Base-by-base conservation (phyloP, 768 basidiomycete species). In the Lenzites betulinus region DNA sequence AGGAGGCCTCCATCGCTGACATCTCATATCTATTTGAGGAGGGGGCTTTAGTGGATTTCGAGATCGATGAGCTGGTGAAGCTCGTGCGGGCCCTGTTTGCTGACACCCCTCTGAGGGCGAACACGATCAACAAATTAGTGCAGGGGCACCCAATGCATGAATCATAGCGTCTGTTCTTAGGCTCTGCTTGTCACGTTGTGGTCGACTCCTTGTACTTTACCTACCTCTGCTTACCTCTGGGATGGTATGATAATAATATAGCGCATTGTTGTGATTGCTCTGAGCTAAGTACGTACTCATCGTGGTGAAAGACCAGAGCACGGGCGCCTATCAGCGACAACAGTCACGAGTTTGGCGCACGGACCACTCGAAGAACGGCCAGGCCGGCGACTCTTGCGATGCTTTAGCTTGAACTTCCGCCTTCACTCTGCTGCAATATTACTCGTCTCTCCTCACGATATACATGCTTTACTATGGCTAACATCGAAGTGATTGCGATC, bases 1-100 rank as follows among this genome's bases (percentile, higher is more conserved):
- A 95, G 93, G 93, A 94, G 74, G 95, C 93, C 1, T 93, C 92
- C 33, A 85, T 98, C 71, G 91, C 87, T 39, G 95, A 98, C 72
- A 88, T 97, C 52, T 87, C 88, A 26, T 95, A 96, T 72, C 83
- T 97, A 9, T 95, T 95, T 70, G 93, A 95, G 64, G 87, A 91
- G 67, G 93, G 95, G 11, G 88, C 92, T 6, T 77, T 98, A 64
- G 87, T 96, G 30, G 95, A 98, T 74, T 98, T 95, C 72, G 85
- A 90, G 62, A 81, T 88, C 8, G 84, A 90, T 28, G 95, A 98
- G 73, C 78, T 98, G 4, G 85, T 88, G 42, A 80, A 81, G 64
- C 81, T 98, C n/a, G 84, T 97, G 26, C 80, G 81, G 42, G 94
- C 94, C 0, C 78, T 98, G 48, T 98, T 98, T 71, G 89, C 93